A percentile compares a stretch with the other conserved stretches of the same genome.
Conservation (phyloP, 1,139 yeast species). For the Sugiyamaella xylanicola region DNA sequence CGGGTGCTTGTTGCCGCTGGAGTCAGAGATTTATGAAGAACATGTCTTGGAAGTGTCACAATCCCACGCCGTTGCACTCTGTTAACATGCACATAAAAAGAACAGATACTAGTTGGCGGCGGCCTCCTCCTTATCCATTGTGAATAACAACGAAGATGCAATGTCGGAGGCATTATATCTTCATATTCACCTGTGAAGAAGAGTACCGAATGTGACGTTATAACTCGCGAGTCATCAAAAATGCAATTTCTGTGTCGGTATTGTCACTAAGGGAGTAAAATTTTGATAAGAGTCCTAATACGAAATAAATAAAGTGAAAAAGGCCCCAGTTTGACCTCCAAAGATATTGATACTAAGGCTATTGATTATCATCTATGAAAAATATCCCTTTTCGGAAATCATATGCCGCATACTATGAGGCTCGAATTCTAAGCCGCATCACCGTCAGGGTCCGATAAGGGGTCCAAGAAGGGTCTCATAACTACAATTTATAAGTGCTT, state of each 20-base stretch:
- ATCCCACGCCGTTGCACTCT: not conserved
- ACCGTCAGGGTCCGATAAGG: too few species aligned
- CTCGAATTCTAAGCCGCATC: not conserved
- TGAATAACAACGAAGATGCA: constrained; percentile 15
- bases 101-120: not conserved
- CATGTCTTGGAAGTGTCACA: not conserved
- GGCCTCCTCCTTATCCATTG: constrained; percentile 14
- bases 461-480: too few species aligned
- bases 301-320: not conserved
- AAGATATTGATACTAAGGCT: not conserved
- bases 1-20: not conserved
- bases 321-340: too few species aligned
- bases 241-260: too few species aligned
- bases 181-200: constrained; percentile 4
- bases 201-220: not conserved
- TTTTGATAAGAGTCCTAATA: not conserved
- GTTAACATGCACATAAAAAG: not conserved
- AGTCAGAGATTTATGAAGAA: not conserved
- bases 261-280: not conserved
- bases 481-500: too few species aligned
- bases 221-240: not conserved
- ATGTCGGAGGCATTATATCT: constrained; percentile 15
- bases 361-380: not conserved
- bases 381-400: not conserved
- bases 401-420: not conserved